Evolutionary conservation across 305 asterid genomes (phyloP), one percentile per base, ranked within the genome.

Genomic region (Euphrasia arctica): DNA sequence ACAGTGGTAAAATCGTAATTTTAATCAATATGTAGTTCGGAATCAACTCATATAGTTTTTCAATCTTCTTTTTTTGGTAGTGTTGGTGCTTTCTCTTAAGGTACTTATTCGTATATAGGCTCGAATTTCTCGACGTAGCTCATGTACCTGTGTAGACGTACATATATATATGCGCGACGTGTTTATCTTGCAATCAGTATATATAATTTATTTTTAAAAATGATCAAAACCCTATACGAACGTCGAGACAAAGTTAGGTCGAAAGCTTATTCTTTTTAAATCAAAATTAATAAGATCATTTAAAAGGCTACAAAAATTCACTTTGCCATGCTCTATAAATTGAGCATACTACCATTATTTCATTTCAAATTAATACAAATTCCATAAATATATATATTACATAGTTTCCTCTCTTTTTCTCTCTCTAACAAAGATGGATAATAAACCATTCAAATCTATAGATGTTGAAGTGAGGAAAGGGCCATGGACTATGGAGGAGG

Each of bases 401-500:
- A 51, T 7, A 49, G 10, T 11, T 13, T 43, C 62, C 62, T 62
- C 63, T 1, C 28, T 32, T 22, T 45, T 32, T 48, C 52, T 29
- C 76, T 32, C 52, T 54, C 56, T 34, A 65, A 22, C 49, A 60
- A 48, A 48, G 11, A 91, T 89, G 95, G 95, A 86, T 66, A 89
- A 85, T 60, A 85, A 77, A 71, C 76, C 85, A 74, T 80, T 88
- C 82, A 84, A 72, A 60, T 80, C 90, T 69, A 83, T 81, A 75
- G 95, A 89, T 18, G 85, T 60, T 66, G 95, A 91, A 79, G 90
- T 91, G 62, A 80, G 98, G 80, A 91, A 89, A 85, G 98, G 98
- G 0, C 98, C 98, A 55, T 91, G 98, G 98, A 91, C 98, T 22
- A 86, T 91, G 96, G 98, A 91, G 72, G 98, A 91, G 70, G 98